Base-by-base conservation (phyloP, 2,329 filamentous ascomycete genomes). In the Colletotrichum tofieldiae region DNA sequence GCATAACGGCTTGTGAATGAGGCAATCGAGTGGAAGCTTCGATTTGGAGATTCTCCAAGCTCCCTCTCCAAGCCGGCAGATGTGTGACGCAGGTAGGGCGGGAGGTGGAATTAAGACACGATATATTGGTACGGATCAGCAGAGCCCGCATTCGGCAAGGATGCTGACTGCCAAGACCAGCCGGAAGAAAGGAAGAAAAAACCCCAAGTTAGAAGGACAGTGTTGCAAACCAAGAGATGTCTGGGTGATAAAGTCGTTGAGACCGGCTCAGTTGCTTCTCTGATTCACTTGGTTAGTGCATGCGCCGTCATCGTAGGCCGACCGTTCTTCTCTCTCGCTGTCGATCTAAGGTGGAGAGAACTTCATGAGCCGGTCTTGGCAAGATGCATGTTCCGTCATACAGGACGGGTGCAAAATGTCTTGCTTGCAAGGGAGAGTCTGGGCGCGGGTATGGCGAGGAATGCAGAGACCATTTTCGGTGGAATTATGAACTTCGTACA, bases 101-200 rank as follows among this genome's bases (percentile, higher is more conserved):
- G 55, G 7, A 23, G 55, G 45, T 54, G 60, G 45, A 43, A 72
- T 63, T 52, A 37, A 23, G n/a, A 54, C 29, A 49, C 14, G 23
- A 47, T 32, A 23, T 23, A 9, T 29, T 61, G 39, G 32, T n/a
- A 59, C 54, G 45, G 26, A 41, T 37, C 39, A 61, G n/a, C 32
- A 14, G 23, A 32, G 23, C n/a, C 70, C 60, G 70, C 54, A 47
- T 64, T 55, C 66, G 54, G 55, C 66, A 14, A 29, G 32, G 47
- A 29, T 47, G 56, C 12, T 12, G 35, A 29, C 12, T 64, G 45
- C 52, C 54, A 55, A 69, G 69, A 58, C 20, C 12, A 6, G 6
- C 35, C 11, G 29, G 29, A n/a, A 23, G 26, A 47, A n/a, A 32
- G 29, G 1, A n/a, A 23, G 26, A 47, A n/a, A 32, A 32, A 1